Evolutionary conservation across 2,329 filamentous ascomycete species (phyloP), one percentile per base, ranked within the genome.

Genomic region (Fusarium poae): DNA sequence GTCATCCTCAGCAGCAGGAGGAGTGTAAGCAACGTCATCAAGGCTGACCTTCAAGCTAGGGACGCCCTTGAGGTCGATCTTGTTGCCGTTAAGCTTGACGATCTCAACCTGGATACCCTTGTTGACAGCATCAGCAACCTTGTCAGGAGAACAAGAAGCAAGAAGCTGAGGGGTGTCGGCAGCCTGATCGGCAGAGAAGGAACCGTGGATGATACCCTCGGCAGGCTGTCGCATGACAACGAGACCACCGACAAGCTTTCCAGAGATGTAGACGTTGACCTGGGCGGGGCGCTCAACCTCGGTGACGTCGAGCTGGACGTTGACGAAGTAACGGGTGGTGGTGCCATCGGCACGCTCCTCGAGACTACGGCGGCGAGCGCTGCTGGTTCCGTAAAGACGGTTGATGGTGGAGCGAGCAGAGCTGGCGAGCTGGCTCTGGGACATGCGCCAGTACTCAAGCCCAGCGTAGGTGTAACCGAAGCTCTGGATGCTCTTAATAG

Each of bases 91-190:
- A 12, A 70, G 62, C 79, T 78, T 78, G 52, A 72, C 60, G 44
- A 82, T 77, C 54, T 77, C 72, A 20, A 80, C 70, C 49, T 77
- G 65, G 11, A 82, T 61, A 6, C 72, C 69, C n/a, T 57, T 60
- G 29, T 71, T 61, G 55, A 79, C 71, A 9, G 63, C 63, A 29
- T 71, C 60, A 15, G 77, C 68, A 40, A 74, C 67, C 42, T 74
- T 69, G 21, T 74, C 65, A 3, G 67, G 62, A 40, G 63, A 56
- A 25, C 56, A 63, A 37, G 58, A 39, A n/a, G 64, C 43, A 73
- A 73, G 34, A 89, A 89, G 1, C 88, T 89, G 4, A 32, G 67
- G 67, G 13, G 83, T 71, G 74, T 91, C 89, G 78, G 94, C 91
- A 12, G 91, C 91, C 71, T 90, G 88, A 62, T 81, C 79, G 50